Conservation (phyloP, 352 stramenopile genomes). For the Phytophthora pini region DNA sequence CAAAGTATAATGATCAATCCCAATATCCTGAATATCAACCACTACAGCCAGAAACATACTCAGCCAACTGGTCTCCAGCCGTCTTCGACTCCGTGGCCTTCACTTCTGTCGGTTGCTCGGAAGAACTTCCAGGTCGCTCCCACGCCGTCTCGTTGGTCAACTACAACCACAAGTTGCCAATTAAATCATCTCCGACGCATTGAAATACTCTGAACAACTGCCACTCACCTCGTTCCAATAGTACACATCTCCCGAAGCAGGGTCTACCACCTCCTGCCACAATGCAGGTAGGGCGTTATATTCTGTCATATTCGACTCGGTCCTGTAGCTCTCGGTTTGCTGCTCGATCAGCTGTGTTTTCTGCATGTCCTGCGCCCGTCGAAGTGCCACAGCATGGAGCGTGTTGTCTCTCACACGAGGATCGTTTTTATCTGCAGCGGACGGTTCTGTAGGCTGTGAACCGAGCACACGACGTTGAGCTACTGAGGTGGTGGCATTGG, state of each 20-base stretch:
- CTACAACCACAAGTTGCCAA: constrained; percentile 30
- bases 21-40: not conserved
- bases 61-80: constrained; percentile 11
- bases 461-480: constrained; percentile 49
- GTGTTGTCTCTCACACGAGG: constrained; percentile 78
- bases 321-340: constrained; percentile 22
- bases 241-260: constrained; percentile 62
- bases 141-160: constrained; percentile 79
- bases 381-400: constrained; percentile 62
- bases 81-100: constrained; percentile 14
- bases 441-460: constrained; percentile 17
- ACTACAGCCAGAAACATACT: constrained; percentile 24
- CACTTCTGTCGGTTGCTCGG: not conserved
- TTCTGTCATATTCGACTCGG: constrained; percentile 17
- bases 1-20: constrained; percentile 2
- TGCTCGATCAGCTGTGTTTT: constrained; percentile 31
- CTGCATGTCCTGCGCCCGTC: constrained; percentile 53
- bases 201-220: not conserved
- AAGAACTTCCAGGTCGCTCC: constrained; percentile 50
- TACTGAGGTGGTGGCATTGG: constrained; percentile 51
- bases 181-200: constrained; percentile 10
- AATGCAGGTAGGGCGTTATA: constrained; percentile 41
- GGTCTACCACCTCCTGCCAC: constrained; percentile 66
- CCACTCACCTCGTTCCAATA: constrained; percentile 80
- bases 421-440: constrained; percentile 36